These are phyloP conservation scores for Hypoxylon sp. DNA, from an alignment of 2,329 filamentous ascomycete species.

Conservation along the genomic window DNA sequence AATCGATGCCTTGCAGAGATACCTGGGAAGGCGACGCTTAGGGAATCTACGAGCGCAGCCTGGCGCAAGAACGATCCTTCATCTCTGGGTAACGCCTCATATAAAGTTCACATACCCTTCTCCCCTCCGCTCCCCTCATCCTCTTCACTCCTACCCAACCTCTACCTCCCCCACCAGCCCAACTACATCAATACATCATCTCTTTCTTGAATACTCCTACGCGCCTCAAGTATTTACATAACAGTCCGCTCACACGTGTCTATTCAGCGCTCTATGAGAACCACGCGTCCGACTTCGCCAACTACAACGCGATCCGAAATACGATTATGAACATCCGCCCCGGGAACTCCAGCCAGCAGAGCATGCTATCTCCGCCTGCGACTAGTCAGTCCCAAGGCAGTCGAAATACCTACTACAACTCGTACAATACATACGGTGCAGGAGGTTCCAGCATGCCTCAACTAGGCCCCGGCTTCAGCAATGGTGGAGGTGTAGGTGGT, in stretches of 20 bases:
- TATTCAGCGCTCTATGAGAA: conserved; percentile 45
- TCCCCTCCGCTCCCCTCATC: neutral
- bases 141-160: conserved; percentile 4
- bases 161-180: neutral
- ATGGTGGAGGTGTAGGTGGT: conserved; percentile 30
- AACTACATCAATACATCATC: neutral
- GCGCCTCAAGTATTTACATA: neutral
- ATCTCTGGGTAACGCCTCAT: neutral
- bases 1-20: neutral
- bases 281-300: conserved; percentile 27
- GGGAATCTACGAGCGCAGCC: neutral
- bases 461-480: conserved; percentile 25
- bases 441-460: conserved; percentile 23
- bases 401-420: conserved; percentile 26
- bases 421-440: conserved; percentile 18
- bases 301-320: conserved; percentile 33
- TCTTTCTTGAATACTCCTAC: neutral
- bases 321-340: conserved; percentile 32
- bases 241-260: conserved; percentile 7
- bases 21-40: neutral
- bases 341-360: conserved; percentile 20
- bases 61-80: neutral
- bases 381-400: conserved; percentile 16
- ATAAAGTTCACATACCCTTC: conserved; percentile 13
- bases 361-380: conserved; percentile 24